Base-by-base conservation (phyloP, 306 rosid genomes). In the Spatholobus suberectus region DNA sequence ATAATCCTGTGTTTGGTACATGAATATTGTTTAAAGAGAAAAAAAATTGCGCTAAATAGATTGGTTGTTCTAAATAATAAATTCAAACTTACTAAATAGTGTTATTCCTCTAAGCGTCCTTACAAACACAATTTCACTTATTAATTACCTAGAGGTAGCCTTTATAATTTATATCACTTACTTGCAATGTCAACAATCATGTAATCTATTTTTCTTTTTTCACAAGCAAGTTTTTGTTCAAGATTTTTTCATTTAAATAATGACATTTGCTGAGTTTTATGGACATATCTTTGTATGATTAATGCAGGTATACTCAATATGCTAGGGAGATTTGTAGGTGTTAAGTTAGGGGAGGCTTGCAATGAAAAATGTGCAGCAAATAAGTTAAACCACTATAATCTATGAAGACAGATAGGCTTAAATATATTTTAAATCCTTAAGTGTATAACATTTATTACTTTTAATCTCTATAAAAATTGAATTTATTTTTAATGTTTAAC, bases 331-430 rank as follows among this genome's bases (percentile, higher is more conserved):
- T 7, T 3, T 55, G 5, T 85, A 35, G 70, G 75, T 63, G 76
- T 11, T 5, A 41, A 41, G 34, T 37, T 95, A 1, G 94, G 91
- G 20, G 79, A n/a, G 70, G 83, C 57, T 73, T 66, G 49, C 82
- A 51, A 49, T 91, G 24, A 93, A 93, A 85, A 89, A 51, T 78
- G 84, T 88, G 27, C 90, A 88, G 12, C 95, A 91, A 93, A 97
- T 95, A 68, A 77, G 75, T 81, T 78, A 73, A 59, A 58, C 1
- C 14, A 55, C 2, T 17, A 55, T 55, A 3, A 18, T 10, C 15
- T 2, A n/a, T 51, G 2, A 17, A 51, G n/a, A 51, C 0, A 49
- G 1, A 4, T 54, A 18, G 3, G 49, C 5, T 38, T 38, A 5
- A 5, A 38, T 11, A n/a, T n/a, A 29, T 29, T 29, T 29, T 29